These are phyloP conservation scores for Aspergillus bombycis DNA, from an alignment of 2,329 filamentous ascomycete species.

Conservation along the genomic window DNA sequence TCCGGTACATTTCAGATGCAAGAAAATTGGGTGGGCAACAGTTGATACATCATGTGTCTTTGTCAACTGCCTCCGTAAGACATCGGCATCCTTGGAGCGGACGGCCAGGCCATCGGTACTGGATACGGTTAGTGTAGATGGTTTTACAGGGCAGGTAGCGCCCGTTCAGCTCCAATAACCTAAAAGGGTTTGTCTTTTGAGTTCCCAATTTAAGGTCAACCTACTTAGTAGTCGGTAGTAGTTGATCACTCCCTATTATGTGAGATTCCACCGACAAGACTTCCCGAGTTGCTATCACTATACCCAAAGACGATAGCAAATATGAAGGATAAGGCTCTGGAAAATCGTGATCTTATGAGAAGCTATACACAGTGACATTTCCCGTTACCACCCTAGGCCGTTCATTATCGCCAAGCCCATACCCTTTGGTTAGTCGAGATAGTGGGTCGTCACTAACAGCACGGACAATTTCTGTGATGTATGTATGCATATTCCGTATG, in stretches of 20 bases:
- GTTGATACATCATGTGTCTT: neutral
- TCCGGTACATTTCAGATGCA: neutral
- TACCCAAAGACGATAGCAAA: neutral
- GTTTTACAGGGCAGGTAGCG: neutral
- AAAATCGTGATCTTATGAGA: neutral
- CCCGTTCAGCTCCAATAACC: neutral
- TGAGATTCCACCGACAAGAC: neutral
- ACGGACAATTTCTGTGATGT: neutral
- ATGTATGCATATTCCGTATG: neutral
- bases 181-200: neutral
- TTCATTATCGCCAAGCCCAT: constrained; percentile 1
- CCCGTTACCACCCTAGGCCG: neutral
- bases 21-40: neutral
- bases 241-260: neutral
- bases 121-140: neutral
- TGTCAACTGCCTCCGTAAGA: neutral
- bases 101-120: neutral
- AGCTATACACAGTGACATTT: neutral
- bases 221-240: too few species aligned
- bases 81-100: neutral
- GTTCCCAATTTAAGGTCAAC: neutral
- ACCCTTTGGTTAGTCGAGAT: neutral
- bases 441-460: neutral
- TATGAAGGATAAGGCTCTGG: neutral
- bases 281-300: neutral